Evolutionary conservation across 2,329 filamentous ascomycete genomes (phyloP), one percentile per base, ranked within the genome.

Genomic region (Emericellopsis cladophorae): DNA sequence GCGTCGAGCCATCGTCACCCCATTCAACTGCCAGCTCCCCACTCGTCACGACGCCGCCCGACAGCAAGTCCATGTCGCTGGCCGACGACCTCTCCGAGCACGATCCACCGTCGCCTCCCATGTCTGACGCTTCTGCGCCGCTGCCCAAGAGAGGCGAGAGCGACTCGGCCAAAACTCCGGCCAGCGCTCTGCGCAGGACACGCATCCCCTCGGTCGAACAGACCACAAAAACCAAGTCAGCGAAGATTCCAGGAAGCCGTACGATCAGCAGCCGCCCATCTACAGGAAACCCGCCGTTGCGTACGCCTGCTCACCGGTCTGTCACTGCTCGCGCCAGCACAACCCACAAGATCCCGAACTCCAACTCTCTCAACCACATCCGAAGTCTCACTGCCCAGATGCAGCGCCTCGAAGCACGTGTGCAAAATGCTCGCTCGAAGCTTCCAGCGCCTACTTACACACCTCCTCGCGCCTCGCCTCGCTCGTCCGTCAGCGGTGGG

Each of bases 341-440:
- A 9, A 54, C 63, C 18, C 62, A 73, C 50, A 69, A 65, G 45
- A 50, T 77, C 32, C 72, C 75, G 22, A 66, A 69, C 40, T 79
- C 70, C 46, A 77, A 68, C 46, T 96, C 92, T 2, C 76, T 98
- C 39, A 84, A 84, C 49, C 92, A 98, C 58, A 94, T 98, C 54
- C 86, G 90, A 48, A 84, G 82, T 24, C 79, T 98, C 48, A 95
- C 93, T 44, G 89, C 87, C 23, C 92, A 96, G 64, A 95, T 96
- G 88, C 87, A 95, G 61, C 85, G 87, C 49, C 79, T 98, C 45
- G 92, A 96, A 59, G 86, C 92, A 47, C 78, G 92, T 36, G 90
- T 98, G 9, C 88, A 96, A 45, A 87, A 82, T 21, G 92, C 83
- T 15, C 80, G 88, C 50, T 95, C 90, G 32, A 95, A 92, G 61